Percentiles rank a stretch among this genome's conserved stretches.
These are phyloP conservation scores for Fusarium continuum DNA, from an alignment of 2,329 filamentous ascomycete species.

Conservation along the genomic window DNA sequence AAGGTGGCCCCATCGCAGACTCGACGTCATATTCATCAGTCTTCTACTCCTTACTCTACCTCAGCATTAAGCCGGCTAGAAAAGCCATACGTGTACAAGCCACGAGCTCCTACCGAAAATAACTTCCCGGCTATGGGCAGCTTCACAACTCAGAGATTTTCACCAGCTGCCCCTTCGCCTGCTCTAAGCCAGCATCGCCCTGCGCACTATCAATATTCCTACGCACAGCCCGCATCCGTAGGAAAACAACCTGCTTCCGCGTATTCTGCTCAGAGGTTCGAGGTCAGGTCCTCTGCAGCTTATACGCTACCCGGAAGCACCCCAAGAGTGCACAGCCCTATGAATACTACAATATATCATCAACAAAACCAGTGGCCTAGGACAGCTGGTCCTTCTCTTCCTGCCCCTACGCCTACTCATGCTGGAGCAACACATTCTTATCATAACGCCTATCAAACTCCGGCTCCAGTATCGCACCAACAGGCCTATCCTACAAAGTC, in stretches of 20 bases:
- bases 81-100: slow-evolving; percentile 65
- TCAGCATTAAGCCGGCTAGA: slow-evolving; percentile 44
- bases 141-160: slow-evolving; percentile 42
- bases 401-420: not conserved
- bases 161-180: slow-evolving; percentile 19
- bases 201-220: slow-evolving; percentile 24
- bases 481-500: slow-evolving; percentile 15
- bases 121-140: slow-evolving; percentile 32
- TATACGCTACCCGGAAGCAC: slow-evolving; percentile 15
- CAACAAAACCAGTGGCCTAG: slow-evolving; percentile 25
- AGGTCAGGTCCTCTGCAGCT: slow-evolving; percentile 27
- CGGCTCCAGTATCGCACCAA: slow-evolving; percentile 7
- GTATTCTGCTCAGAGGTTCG: slow-evolving; percentile 41
- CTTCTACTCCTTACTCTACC: slow-evolving; percentile 11
- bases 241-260: slow-evolving; percentile 16
- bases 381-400: not conserved
- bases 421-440: not conserved
- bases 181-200: slow-evolving; percentile 18
- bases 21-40: slow-evolving; percentile 43
- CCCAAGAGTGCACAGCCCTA: not conserved
- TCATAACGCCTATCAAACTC: not conserved
- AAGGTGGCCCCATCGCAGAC: slow-evolving; percentile 48
- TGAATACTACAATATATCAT: not conserved
- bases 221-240: slow-evolving; percentile 4
- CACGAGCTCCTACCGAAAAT: slow-evolving; percentile 50